These are phyloP conservation scores for Thelephora terrestris DNA, from an alignment of 1,284 basidiomycete species.

Conservation along the genomic window DNA sequence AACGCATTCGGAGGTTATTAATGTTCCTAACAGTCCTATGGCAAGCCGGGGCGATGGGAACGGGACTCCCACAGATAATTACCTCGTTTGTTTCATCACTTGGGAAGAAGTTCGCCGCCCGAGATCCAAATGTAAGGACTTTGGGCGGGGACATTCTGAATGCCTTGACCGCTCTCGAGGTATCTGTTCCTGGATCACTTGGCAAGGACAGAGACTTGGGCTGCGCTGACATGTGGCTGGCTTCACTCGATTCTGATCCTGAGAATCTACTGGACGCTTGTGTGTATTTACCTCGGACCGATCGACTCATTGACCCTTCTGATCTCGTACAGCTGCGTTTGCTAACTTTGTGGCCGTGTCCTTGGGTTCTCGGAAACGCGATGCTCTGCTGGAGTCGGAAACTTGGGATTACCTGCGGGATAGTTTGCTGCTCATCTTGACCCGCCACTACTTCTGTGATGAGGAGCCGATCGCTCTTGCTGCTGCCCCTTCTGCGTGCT, in stretches of 20 bases:
- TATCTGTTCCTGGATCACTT: not conserved
- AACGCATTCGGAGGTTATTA: no score
- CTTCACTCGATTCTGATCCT: conserved; percentile 17
- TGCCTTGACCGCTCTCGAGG: conserved; percentile 19
- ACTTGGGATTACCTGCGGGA: conserved; percentile 47
- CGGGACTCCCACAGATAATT: conserved; percentile 12
- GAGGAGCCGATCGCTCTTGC: conserved; percentile 41
- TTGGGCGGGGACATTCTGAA: conserved; percentile 23
- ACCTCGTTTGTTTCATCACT: conserved; percentile 20
- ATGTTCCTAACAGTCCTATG: conserved; percentile 26
- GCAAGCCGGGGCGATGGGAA: conserved; percentile 17
- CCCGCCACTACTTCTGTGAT: conserved; percentile 29
- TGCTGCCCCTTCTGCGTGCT: conserved; percentile 37
- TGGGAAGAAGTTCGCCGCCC: conserved; percentile 14
- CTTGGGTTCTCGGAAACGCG: conserved; percentile 14
- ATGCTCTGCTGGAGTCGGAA: conserved; percentile 34
- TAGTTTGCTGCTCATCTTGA: conserved; percentile 35
- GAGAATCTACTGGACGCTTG: conserved; percentile 27
- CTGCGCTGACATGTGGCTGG: conserved; percentile 19
- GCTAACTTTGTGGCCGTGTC: conserved; percentile 33
- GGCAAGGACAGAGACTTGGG: conserved; percentile 11
- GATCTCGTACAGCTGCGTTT: conserved; percentile 33
- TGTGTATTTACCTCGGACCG: conserved; percentile 11
- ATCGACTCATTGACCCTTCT: conserved; percentile 1
- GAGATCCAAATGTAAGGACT: conserved; percentile 5